Conservation (phyloP, 2,329 filamentous ascomycete species). For the Hypoxylon sp. region DNA sequence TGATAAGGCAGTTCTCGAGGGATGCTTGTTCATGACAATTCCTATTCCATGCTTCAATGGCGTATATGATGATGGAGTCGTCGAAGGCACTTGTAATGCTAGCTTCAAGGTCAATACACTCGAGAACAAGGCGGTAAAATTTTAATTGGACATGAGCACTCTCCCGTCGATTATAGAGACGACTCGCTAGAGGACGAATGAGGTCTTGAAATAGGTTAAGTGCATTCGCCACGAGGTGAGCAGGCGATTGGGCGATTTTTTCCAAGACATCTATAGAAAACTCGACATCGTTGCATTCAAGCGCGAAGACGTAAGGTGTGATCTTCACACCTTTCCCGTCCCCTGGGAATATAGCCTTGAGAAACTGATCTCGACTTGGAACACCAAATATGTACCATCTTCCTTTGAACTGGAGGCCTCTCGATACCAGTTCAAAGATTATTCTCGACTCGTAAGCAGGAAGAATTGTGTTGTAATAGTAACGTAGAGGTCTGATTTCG, state of each 20-base stretch:
- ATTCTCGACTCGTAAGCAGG: constrained; percentile 19
- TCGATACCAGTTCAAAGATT: neutral
- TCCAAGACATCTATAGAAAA: constrained; percentile 16
- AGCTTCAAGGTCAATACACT: constrained; percentile 15
- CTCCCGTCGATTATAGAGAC: constrained; percentile 13
- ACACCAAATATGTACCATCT: too few species aligned
- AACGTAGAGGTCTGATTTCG: constrained; percentile 15
- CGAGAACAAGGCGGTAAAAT: constrained; percentile 17
- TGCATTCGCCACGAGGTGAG: constrained; percentile 18
- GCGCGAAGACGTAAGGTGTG: constrained; percentile 18
- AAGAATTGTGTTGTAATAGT: constrained; percentile 17
- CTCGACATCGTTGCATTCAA: constrained; percentile 1
- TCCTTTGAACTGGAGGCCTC: neutral
- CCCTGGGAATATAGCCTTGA: too few species aligned
- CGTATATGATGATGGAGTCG: neutral
- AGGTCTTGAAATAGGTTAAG: constrained; percentile 17
- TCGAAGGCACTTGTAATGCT: neutral
- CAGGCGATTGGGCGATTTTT: neutral
- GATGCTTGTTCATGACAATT: neutral
- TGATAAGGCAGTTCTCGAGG: constrained; percentile 2
- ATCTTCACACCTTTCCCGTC: constrained; percentile 4
- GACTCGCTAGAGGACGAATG: constrained; percentile 18
- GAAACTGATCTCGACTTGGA: too few species aligned
- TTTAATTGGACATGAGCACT: constrained; percentile 1
- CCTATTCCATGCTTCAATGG: constrained; percentile 20